A percentile compares a stretch with the other conserved stretches of the same genome.
Conservation (phyloP, 345 rosid species). For the Odontarrhena argentea region DNA sequence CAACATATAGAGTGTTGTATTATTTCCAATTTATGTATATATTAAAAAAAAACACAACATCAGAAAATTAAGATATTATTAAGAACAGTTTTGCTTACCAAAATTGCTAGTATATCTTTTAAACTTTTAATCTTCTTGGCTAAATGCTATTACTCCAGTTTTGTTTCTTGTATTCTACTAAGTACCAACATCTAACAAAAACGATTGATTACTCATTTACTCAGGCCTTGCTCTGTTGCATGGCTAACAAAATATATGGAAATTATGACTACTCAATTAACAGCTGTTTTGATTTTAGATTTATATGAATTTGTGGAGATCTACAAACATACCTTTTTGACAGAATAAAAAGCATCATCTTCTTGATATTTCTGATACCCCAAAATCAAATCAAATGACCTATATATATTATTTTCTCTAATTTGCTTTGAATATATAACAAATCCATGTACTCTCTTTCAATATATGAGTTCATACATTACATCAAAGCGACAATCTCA, state of each 20-base stretch:
- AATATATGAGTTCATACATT: slow-evolving; percentile 21
- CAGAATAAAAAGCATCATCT: not conserved
- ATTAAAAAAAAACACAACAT: too few species aligned
- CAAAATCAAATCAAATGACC: slow-evolving; percentile 31
- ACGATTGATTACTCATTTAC: not conserved
- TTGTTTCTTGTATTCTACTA: slow-evolving; percentile 2
- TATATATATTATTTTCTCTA: slow-evolving; percentile 23
- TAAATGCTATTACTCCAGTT: not conserved
- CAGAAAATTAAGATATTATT: too few species aligned
- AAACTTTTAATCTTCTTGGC: too few species aligned
- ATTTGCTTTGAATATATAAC: slow-evolving; percentile 22
- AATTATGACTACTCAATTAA: not conserved
- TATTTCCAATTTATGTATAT: too few species aligned
- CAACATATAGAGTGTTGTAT: too few species aligned
- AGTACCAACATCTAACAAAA: not conserved
- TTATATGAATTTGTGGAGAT: slow-evolving; percentile 12
- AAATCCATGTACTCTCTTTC: slow-evolving; percentile 8
- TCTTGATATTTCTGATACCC: slow-evolving; percentile 23
- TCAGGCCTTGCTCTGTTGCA: not conserved
- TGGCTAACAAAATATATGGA: slow-evolving; percentile 11
- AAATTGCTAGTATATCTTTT: too few species aligned
- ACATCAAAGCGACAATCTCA: slow-evolving; percentile 65
- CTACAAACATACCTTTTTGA: slow-evolving; percentile 9
- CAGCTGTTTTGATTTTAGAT: not conserved
- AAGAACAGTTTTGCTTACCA: too few species aligned